Conservation (phyloP, 306 rosid species). For the Hippophae gyantsensis region DNA sequence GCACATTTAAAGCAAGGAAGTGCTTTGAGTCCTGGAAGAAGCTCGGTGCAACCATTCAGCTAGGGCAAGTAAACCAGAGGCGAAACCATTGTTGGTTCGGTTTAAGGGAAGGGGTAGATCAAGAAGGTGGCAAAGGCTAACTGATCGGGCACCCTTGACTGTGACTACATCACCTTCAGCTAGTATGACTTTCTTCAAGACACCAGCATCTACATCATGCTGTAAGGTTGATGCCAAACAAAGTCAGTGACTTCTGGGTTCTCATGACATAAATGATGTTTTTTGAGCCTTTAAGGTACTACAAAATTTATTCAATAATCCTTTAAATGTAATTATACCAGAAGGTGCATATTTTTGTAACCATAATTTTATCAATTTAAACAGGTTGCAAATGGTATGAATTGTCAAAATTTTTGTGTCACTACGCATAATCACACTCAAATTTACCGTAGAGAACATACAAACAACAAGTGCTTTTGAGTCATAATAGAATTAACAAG, state of each 20-base stretch:
- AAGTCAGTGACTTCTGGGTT: background rate
- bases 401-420: too few species aligned
- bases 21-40: conserved; percentile 46
- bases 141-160: conserved; percentile 84
- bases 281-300: too few species aligned
- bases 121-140: conserved; percentile 80
- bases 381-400: too few species aligned
- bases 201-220: conserved; percentile 99
- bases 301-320: too few species aligned
- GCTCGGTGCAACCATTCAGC: conserved; percentile 64
- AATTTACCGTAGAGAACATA: too few species aligned
- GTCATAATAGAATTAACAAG: too few species aligned
- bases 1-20: conserved; percentile 62
- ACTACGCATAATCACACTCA: too few species aligned
- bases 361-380: too few species aligned
- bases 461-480: too few species aligned
- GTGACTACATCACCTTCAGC: conserved; percentile 97
- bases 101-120: conserved; percentile 74
- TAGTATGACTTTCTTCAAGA: conserved; percentile 75
- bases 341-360: too few species aligned
- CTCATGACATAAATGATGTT: too few species aligned
- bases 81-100: conserved; percentile 44
- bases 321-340: too few species aligned
- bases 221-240: conserved; percentile 28
- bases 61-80: conserved; percentile 63